Percentiles rank a stretch among this genome's conserved stretches.
Evolutionary conservation across 495 filamentous ascomycete genomes (phyloP).

Genomic region (Lepidopterella palustris): DNA sequence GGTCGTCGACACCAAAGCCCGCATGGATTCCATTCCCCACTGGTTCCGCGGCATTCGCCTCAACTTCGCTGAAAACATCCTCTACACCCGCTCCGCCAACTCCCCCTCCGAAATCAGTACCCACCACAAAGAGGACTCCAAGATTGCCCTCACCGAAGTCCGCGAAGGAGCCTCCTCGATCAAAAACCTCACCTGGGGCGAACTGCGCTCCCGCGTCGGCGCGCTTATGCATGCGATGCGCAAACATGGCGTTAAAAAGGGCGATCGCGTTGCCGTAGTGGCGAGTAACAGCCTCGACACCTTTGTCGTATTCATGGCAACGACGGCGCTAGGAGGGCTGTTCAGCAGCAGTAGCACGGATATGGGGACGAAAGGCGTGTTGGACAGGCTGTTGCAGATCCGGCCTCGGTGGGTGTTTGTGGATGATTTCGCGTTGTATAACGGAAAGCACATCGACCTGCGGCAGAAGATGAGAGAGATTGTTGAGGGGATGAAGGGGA

Average conservation of each 20-base stretch:
- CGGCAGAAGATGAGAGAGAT: slow-evolving; percentile 64
- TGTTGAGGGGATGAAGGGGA: slow-evolving; percentile 50
- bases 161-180: slow-evolving; percentile 59
- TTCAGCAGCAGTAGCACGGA: slow-evolving; percentile 70
- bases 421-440: slow-evolving; percentile 73
- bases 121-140: slow-evolving; percentile 59
- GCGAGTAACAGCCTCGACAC: slow-evolving; percentile 70
- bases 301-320: slow-evolving; percentile 56
- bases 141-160: slow-evolving; percentile 63
- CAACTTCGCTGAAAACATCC: slow-evolving; percentile 61
- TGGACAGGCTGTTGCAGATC: slow-evolving; percentile 67
- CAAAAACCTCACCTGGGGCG: slow-evolving; percentile 55
- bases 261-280: slow-evolving; percentile 66
- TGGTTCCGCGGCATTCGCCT: slow-evolving; percentile 62
- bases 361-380: slow-evolving; percentile 69
- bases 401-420: slow-evolving; percentile 67
- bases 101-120: slow-evolving; percentile 36
- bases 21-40: slow-evolving; percentile 60
- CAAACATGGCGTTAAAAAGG: slow-evolving; percentile 54
- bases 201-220: slow-evolving; percentile 52
- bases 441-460: slow-evolving; percentile 66
- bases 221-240: slow-evolving; percentile 56
- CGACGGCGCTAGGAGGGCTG: slow-evolving; percentile 59
- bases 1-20: slow-evolving; percentile 58
- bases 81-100: slow-evolving; percentile 43